phyloP scores from a whole-genome alignment of 768 basidiomycete genomes.

The Collybiopsis confluens region DNA sequence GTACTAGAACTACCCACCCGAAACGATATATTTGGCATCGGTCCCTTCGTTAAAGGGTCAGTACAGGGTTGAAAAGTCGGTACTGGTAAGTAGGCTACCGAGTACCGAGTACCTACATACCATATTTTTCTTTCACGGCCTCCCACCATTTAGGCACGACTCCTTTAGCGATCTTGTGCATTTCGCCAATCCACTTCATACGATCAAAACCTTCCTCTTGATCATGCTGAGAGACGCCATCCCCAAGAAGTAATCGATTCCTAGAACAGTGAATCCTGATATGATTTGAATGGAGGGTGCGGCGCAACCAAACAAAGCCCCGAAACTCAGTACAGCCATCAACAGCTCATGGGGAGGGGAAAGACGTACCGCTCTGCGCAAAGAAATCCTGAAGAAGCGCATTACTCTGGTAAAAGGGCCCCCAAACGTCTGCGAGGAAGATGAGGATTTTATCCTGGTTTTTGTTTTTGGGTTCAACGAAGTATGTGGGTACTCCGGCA shows the following conservation, averaged over 20 bases:
- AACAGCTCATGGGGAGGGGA: neutral
- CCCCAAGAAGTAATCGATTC: slow-evolving; percentile 62
- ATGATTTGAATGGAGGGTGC: no score
- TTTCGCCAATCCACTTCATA: slow-evolving; percentile 37
- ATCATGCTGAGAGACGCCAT: slow-evolving; percentile 41
- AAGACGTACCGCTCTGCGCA: slow-evolving; percentile 46
- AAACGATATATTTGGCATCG: no score
- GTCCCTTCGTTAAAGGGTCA: no score
- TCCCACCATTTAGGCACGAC: slow-evolving; percentile 48
- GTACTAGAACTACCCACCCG: no score
- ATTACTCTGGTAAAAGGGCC: slow-evolving; percentile 54
- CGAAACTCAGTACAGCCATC: neutral
- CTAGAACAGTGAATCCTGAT: slow-evolving; percentile 57
- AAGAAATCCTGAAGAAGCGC: slow-evolving; percentile 62
- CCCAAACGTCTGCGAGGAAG: slow-evolving; percentile 56
- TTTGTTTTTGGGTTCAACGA: slow-evolving; percentile 39
- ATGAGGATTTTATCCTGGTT: slow-evolving; percentile 41
- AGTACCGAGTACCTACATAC: slow-evolving; percentile 20
- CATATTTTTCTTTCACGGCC: slow-evolving; percentile 44
- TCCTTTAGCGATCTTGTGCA: slow-evolving; percentile 29
- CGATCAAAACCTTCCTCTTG: slow-evolving; percentile 33
- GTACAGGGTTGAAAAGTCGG: no score
- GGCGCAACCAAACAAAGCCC: no score
- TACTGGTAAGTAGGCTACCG: no score
- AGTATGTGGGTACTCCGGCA: slow-evolving; percentile 47